Evolutionary conservation across 2,329 filamentous ascomycete genomes (phyloP), one percentile per base, ranked within the genome.

Genomic region (Penicillium sp.): DNA sequence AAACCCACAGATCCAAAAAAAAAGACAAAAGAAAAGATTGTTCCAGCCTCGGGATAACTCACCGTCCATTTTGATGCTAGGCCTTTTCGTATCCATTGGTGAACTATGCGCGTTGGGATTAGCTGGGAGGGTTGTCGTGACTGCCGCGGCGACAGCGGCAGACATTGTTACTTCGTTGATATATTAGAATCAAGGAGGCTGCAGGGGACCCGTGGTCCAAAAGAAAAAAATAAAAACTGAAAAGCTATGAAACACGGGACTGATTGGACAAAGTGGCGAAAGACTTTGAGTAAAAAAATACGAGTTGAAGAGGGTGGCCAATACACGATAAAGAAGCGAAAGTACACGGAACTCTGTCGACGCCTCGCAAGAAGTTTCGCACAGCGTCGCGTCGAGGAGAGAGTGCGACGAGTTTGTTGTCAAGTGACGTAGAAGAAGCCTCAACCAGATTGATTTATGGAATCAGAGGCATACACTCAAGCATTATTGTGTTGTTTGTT

Each of bases 71-170:
- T 79, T 75, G 58, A 75, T 60, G 35, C 67, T 67, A 58, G 71
- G 72, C 66, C 77, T 80, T 67, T 79, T 80, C 59, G 74, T 71
- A 66, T 81, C 79, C 76, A 81, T 80, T 67, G 78, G 72, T 56
- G 78, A 72, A 61, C 75, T 76, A 63, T 71, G 73, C 64, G 67
- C 70, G 54, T 62, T 69, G 56, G 73, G 66, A 66, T 70, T 69
- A 65, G 64, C 56, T 31, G 64, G 52, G 65, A 67, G 66, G 57
- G 67, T 71, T 66, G 73, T 72, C 52, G 78, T 75, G 53, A 70
- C 70, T 59, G 73, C 72, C 59, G 74, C 69, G 66, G 76, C 75
- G 63, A 79, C 75, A 49, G 73, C 74, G 68, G 78, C 75, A 70
- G 78, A 78, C 78, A 80, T 80, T 64, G 63, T 71, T 58, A 60